A percentile compares a stretch with the other conserved stretches of the same genome.
Evolutionary conservation across 352 stramenopile genomes (phyloP).

Genomic region (Blastocystis hominis): DNA sequence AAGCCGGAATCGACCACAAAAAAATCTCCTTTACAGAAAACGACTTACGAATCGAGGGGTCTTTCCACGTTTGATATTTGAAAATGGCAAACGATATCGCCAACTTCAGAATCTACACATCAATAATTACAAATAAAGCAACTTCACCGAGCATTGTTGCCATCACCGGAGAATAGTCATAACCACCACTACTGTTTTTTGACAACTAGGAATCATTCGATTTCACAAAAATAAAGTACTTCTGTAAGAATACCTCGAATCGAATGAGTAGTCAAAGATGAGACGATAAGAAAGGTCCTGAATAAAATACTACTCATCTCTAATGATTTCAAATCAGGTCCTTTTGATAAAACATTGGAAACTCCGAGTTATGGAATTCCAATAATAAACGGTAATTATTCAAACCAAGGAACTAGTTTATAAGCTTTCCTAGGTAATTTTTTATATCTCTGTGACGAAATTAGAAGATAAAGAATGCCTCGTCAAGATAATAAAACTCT

Average conservation of each 20-base stretch:
- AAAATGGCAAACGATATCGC: conserved; percentile 47
- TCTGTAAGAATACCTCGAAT: conserved; percentile 26
- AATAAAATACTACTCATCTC: background rate
- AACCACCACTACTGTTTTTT: conserved; percentile 31
- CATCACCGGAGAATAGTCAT: conserved; percentile 49
- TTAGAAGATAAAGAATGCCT: conserved; percentile 55
- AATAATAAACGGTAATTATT: background rate
- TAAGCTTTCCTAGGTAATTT: no score
- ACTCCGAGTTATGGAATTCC: background rate
- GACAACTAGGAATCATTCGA: conserved; percentile 7
- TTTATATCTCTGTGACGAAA: background rate
- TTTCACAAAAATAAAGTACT: background rate
- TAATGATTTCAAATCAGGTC: background rate
- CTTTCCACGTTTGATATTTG: background rate
- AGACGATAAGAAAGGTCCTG: conserved; percentile 26
- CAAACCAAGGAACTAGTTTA: background rate
- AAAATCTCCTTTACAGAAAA: conserved; percentile 46
- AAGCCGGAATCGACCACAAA: conserved; percentile 28
- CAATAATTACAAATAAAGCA: background rate
- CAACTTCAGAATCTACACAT: conserved; percentile 12
- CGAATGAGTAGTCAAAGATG: conserved; percentile 23
- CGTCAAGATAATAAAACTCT: conserved; percentile 94
- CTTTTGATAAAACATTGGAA: background rate
- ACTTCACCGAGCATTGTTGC: conserved; percentile 32
- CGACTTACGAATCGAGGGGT: background rate